Evolutionary conservation across 345 rosid species (phyloP), one percentile per base, ranked within the genome.

Genomic region (Rhodamnia rubescens): DNA sequence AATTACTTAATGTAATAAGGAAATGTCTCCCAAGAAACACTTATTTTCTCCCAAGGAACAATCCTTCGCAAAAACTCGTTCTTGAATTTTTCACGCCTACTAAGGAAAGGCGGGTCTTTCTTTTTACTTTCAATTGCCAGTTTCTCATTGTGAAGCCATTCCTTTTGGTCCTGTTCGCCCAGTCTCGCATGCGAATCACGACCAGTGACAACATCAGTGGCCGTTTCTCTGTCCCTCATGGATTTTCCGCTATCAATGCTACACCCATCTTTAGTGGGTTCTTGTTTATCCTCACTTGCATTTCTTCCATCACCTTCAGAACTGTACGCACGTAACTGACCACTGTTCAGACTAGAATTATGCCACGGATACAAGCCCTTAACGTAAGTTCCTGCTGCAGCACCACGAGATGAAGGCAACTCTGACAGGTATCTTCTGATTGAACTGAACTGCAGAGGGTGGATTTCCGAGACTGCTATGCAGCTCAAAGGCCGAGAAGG

Each of bases 131-230:
- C 98, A 74, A 93, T 89, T 1, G 97, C 86, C 56, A 94, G 91
- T 90, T 90, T 96, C 90, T 96, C 98, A 84, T 88, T 98, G 40
- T 85, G 87, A 20, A 98, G 95, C 99, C 99, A 98, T 84, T 98
- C 99, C 91, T 91, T 93, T 86, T 96, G 98, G 86, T 98, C 99
- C n/a, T 92, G 95, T 61, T 94, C 99, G 3, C 94, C 99, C n/a
- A 98, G 92, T 85, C 83, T 92, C 86, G 96, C 93, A 83, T 96
- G 99, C 5, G 91, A 86, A 93, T 96, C 94, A 26, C 82, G 84
- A 59, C 87, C 88, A 86, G 85, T 91, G 22, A 84, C 90, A 85
- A 89, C 87, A 40, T 82, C 89, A 80, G 61, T 86, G 55, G 56
- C 87, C 84, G 84, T 88, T 86, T 86, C 92, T 82, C 85, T 89